phyloP scores from a whole-genome alignment of 805 yeast genomes.

The Teunomyces panamensis region DNA sequence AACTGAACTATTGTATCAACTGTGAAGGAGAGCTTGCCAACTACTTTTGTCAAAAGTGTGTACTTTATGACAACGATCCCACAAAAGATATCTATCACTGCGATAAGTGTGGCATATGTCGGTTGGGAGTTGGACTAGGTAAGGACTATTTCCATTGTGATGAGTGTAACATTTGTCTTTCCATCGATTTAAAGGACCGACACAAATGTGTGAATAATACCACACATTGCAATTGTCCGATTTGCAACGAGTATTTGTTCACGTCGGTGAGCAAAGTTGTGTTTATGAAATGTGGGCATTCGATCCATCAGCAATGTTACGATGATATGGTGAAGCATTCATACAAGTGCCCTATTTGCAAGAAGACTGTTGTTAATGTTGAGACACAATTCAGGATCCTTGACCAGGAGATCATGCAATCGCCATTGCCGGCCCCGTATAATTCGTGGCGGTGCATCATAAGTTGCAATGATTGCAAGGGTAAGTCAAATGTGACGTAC shows the following conservation, averaged over 20 bases:
- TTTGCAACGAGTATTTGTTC: slow-evolving; percentile 88
- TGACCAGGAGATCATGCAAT: slow-evolving; percentile 76
- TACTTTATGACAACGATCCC: slow-evolving; percentile 77
- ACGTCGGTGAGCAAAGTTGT: slow-evolving; percentile 79
- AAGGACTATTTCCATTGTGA: slow-evolving; percentile 91
- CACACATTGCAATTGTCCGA: slow-evolving; percentile 89
- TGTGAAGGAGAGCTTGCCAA: slow-evolving; percentile 69
- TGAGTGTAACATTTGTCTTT: slow-evolving; percentile 83
- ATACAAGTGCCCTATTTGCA: slow-evolving; percentile 90
- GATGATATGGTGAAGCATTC: slow-evolving; percentile 77
- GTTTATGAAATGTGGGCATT: slow-evolving; percentile 92
- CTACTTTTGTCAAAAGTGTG: slow-evolving; percentile 77
- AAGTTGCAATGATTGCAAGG: slow-evolving; percentile 84
- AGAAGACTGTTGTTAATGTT: slow-evolving; percentile 80
- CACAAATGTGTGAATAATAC: slow-evolving; percentile 86
- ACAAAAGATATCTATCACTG: slow-evolving; percentile 86
- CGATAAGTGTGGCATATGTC: slow-evolving; percentile 87
- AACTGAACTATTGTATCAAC: slow-evolving; percentile 58
- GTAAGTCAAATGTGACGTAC: slow-evolving; percentile 69
- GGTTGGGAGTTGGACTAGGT: slow-evolving; percentile 84
- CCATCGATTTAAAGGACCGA: slow-evolving; percentile 69
- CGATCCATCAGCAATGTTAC: slow-evolving; percentile 84
- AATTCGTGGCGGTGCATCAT: slow-evolving; percentile 71
- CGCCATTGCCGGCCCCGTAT: slow-evolving; percentile 79
- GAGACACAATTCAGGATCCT: slow-evolving; percentile 83